Base-by-base conservation (phyloP, 257 asterid genomes). In the Solanum corneliomulleri region DNA sequence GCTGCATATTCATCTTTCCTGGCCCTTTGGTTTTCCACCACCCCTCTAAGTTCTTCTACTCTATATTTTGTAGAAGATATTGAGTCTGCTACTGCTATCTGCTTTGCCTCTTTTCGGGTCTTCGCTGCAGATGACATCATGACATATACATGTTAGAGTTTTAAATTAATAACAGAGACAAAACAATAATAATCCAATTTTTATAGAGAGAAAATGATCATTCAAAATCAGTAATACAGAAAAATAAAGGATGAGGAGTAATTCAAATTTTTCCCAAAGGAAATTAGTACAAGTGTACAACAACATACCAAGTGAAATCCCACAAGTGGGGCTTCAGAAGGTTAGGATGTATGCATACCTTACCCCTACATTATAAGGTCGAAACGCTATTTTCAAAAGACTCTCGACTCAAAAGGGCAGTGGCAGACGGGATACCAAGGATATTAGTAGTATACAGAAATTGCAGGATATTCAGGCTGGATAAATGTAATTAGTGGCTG, bases 1-100 rank as follows among this genome's bases (percentile, higher is more conserved):
- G 94, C 89, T 60, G 98, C 95, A 89, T 93, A 96, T 90, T 94
- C 94, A 70, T 94, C 93, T 89, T 93, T 96, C 91, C 91, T 93
- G 83, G 88, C 90, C 91, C 91, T 90, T 87, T 97, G 96, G 87
- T 92, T 92, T 86, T 95, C 92, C 75, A 93, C 92, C 76, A 91
- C 88, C 75, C 92, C 87, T 89, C 91, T 94, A 47, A 97, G 90
- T 75, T 94, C 98, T 84, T 91, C 92, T 85, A 92, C 89, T 90
- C 94, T 93, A 90, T 93, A 93, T 93, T 88, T 92, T 84, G 76
- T 70, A 77, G 70, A 93, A 89, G 98, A 92, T 89, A 92, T 68
- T 14, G 97, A 93, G 82, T 97, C 98, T 88, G 88, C 72, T 29
- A 82, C 25, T 10, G 94, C 90, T 88, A 97, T 92, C 93, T 92